Base-by-base conservation (phyloP, 169 alveolate species). In the Sarcocystis neurona region DNA sequence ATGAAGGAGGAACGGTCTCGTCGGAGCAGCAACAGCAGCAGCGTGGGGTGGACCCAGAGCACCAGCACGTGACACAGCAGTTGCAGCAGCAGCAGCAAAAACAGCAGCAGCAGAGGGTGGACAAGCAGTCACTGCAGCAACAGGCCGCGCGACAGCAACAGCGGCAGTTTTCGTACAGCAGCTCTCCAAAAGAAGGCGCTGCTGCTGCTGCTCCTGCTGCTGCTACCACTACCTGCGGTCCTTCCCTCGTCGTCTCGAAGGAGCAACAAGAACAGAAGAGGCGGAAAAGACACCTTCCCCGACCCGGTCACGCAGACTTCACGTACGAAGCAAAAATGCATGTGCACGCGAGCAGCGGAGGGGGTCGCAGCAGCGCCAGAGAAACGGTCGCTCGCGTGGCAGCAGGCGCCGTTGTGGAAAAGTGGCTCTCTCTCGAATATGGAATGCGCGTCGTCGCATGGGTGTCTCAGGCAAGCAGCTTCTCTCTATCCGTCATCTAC, bases 261-360 rank as follows among this genome's bases (percentile, higher is more conserved):
- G n/a, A n/a, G 34, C 41, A 18, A 6, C 34, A n/a, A 8, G 77
- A 18, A 32, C 6, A n/a, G 15, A 20, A 18, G 34, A 66, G 15
- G 10, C 41, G 39, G 15, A 18, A 12, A 12, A 32, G 12, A 12
- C 20, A 56, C 18, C 18, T 75, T 41, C 91, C 86, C 34, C 75
- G 97, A 27, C 97, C 97, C 0, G 97, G 97, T 1, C 97, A 95
- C 84, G 97, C 96, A 27, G 97, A 95, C 79, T 91, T 84, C 88
- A 92, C 97, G 10, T 95, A 95, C 77, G 75, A 88, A 50, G 77
- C 86, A 20, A 94, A 94, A 75, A 93, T 93, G 39, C 94, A 93
- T 18, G 58, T 93, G 0, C 89, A 89, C 56, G 93, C 95, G 60
- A 87, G 90, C 68, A 94, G 96, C 87, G 97, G 97, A 23, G 97